These are phyloP conservation scores for Chlorencoelia australis DNA, from an alignment of 2,329 filamentous ascomycete species.

Conservation along the genomic window DNA sequence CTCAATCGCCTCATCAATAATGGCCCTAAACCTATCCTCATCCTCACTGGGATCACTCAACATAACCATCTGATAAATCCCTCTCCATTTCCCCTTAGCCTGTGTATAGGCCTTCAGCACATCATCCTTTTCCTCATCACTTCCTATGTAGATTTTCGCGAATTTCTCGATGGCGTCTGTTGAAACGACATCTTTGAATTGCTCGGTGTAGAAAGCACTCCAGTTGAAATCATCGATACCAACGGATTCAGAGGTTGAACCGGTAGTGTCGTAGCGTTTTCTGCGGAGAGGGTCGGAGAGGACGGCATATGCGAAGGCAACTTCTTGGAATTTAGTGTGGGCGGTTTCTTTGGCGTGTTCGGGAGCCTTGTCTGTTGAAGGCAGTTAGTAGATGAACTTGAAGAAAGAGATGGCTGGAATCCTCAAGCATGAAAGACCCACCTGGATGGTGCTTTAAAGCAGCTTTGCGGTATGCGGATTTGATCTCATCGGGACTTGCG, in stretches of 20 bases:
- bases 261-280: constrained; percentile 80
- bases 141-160: constrained; percentile 68
- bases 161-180: constrained; percentile 66
- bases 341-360: constrained; percentile 59
- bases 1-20: constrained; percentile 74
- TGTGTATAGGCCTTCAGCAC: constrained; percentile 67
- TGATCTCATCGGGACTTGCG: constrained; percentile 72
- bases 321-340: constrained; percentile 73
- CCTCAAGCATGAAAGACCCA: constrained; percentile 31
- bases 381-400: constrained; percentile 7
- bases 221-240: constrained; percentile 81
- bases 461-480: constrained; percentile 81
- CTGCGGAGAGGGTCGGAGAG: constrained; percentile 76
- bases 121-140: constrained; percentile 74
- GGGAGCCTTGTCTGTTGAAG: constrained; percentile 63
- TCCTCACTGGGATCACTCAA: constrained; percentile 75
- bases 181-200: constrained; percentile 70
- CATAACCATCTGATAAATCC: constrained; percentile 76
- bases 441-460: constrained; percentile 81
- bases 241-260: constrained; percentile 76
- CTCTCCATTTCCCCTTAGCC: constrained; percentile 63
- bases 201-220: constrained; percentile 78
- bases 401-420: neutral
- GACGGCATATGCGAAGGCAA: constrained; percentile 90
- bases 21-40: constrained; percentile 70